phyloP scores from a whole-genome alignment of 2,329 filamentous ascomycete species.

The Pseudogymnoascus sp. region DNA sequence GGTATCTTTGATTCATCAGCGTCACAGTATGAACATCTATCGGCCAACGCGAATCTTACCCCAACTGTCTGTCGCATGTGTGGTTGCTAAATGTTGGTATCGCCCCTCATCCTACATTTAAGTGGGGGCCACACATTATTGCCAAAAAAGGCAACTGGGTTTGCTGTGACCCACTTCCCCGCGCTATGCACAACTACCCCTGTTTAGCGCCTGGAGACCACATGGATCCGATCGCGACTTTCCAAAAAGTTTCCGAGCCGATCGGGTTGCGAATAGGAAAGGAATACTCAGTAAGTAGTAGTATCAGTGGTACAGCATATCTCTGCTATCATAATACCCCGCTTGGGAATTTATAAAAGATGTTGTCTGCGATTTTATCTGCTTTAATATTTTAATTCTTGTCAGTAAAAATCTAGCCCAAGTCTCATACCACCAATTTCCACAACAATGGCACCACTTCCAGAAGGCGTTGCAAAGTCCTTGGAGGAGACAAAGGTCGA shows the following conservation, averaged over 20 bases:
- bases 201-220: neutral
- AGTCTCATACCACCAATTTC: neutral
- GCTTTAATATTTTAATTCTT: neutral
- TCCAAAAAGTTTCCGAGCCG: neutral
- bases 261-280: neutral
- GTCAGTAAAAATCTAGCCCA: neutral
- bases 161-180: neutral
- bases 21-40: neutral
- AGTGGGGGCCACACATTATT: neutral
- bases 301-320: neutral
- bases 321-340: neutral
- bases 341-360: slow-evolving; percentile 3
- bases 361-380: neutral
- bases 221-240: neutral
- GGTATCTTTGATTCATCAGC: neutral
- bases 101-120: neutral
- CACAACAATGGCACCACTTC: slow-evolving; percentile 3
- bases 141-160: neutral
- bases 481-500: slow-evolving; percentile 38
- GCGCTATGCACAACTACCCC: neutral
- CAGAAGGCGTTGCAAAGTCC: slow-evolving; percentile 17
- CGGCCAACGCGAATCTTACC: neutral
- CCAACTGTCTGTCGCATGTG: neutral
- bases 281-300: neutral
- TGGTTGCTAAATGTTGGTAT: neutral